Conservation (phyloP, 73 alveolate species). For the Paramecium biaurelia region DNA sequence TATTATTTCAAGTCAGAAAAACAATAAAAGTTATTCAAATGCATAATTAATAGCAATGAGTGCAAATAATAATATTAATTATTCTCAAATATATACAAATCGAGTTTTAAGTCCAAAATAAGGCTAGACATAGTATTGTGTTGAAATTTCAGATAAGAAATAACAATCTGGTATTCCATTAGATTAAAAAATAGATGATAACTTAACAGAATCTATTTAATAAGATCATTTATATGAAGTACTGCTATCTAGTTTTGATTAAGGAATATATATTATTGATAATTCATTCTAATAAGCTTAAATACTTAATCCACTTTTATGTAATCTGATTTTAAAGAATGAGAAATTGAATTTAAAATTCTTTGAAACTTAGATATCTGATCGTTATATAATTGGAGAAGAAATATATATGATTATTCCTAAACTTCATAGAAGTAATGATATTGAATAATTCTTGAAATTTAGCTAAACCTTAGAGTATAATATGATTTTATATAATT, state of each 20-base stretch:
- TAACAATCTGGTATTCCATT: not conserved
- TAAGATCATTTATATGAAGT: not conserved
- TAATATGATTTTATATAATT: not conserved
- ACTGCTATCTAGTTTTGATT: not conserved
- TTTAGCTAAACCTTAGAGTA: not conserved
- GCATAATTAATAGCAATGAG: conserved; percentile 4
- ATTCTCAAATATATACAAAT: not conserved
- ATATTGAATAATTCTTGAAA: not conserved
- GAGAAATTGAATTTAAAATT: not conserved
- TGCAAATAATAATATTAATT: not conserved
- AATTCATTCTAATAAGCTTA: not conserved
- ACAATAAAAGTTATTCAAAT: not conserved
- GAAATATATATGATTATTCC: not conserved
- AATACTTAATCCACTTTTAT: not conserved
- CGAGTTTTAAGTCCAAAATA: not conserved
- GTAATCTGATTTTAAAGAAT: not conserved
- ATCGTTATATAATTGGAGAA: not conserved
- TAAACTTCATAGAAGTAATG: not conserved
- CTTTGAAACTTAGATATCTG: not conserved
- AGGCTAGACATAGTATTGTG: not conserved
- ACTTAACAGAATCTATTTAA: not conserved
- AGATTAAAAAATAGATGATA: not conserved
- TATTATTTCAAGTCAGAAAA: not conserved
- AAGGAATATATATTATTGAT: not conserved
- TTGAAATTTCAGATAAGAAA: not conserved